A percentile compares a stretch with the other conserved stretches of the same genome.
phyloP scores from a whole-genome alignment of 305 asterid genomes.

The Fraxinus platypoda region DNA sequence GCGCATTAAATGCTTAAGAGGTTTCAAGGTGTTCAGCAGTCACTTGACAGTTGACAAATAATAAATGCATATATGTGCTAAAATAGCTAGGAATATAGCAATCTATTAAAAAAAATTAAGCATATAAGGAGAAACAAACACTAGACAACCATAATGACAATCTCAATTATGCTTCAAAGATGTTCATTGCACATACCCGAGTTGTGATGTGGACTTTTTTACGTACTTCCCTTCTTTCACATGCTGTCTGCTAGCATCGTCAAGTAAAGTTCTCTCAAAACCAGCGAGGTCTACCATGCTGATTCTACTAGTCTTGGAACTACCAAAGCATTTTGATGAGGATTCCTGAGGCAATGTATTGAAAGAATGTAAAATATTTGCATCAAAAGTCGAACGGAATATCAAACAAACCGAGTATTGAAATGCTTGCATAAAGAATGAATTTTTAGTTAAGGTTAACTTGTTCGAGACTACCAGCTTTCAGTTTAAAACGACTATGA shows the following conservation, averaged over 20 bases:
- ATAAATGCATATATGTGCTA: neutral
- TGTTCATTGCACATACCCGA: slow-evolving; percentile 61
- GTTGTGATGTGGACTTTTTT: slow-evolving; percentile 81
- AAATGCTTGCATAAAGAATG: neutral
- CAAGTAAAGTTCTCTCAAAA: slow-evolving; percentile 58
- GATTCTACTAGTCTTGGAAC: slow-evolving; percentile 86
- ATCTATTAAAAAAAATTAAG: neutral
- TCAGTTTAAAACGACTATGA: neutral
- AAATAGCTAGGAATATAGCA: neutral
- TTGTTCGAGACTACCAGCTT: neutral
- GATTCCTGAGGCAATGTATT: slow-evolving; percentile 55
- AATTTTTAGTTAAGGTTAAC: neutral
- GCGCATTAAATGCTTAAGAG: neutral
- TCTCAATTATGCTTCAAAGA: slow-evolving; percentile 1
- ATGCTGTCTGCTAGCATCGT: slow-evolving; percentile 62
- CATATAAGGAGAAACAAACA: neutral
- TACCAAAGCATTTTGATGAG: slow-evolving; percentile 87
- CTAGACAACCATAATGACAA: neutral
- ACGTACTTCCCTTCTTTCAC: slow-evolving; percentile 75
- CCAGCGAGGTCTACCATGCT: slow-evolving; percentile 95
- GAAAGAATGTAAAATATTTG: neutral
- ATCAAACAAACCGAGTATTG: neutral
- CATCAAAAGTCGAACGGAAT: neutral
- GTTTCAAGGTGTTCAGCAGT: neutral
- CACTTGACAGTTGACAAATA: neutral